Percentiles rank a stretch among this genome's conserved stretches.
Evolutionary conservation across 2,329 filamentous ascomycete genomes (phyloP).

Genomic region (Microsporum canis): DNA sequence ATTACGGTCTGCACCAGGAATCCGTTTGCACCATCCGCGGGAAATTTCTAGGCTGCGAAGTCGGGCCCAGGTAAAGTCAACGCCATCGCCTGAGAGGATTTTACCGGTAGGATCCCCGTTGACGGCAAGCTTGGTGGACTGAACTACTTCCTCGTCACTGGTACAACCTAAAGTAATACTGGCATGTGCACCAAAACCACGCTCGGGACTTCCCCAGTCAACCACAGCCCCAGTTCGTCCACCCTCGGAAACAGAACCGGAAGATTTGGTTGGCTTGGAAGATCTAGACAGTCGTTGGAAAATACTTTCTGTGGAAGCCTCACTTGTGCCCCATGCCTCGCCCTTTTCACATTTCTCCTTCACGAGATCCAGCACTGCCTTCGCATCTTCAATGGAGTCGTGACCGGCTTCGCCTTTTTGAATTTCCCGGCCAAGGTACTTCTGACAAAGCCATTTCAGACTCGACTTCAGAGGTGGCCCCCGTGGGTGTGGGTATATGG

Average conservation of each 20-base stretch:
- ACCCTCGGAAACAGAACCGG: conserved; percentile 13
- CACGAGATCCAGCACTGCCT: conserved; percentile 80
- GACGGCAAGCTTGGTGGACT: conserved; percentile 43
- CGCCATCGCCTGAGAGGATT: conserved; percentile 40
- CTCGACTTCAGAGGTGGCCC: conserved; percentile 83
- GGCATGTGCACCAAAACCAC: conserved; percentile 48
- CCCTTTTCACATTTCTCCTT: conserved; percentile 95
- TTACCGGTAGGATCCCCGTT: conserved; percentile 36
- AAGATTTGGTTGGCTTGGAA: conserved; percentile 29
- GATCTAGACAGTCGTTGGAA: conserved; percentile 65
- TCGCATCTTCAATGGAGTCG: conserved; percentile 85
- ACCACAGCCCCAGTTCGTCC: conserved; percentile 50
- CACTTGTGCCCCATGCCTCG: conserved; percentile 68
- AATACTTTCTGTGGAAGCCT: conserved; percentile 71
- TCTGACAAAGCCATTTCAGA: conserved; percentile 77
- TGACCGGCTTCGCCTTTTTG: conserved; percentile 73
- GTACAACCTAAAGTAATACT: conserved; percentile 45
- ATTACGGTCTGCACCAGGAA: conserved; percentile 37
- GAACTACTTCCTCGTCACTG: conserved; percentile 47
- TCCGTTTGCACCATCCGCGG: conserved; percentile 48
- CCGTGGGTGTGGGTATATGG: conserved; percentile 81
- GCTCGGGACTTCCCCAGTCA: conserved; percentile 75
- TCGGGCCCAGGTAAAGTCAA: conserved; percentile 53
- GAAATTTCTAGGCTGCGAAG: conserved; percentile 50
- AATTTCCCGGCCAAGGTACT: conserved; percentile 76